Evolutionary conservation across 2,329 filamentous ascomycete species (phyloP), one percentile per base, ranked within the genome.

Genomic region (Scorias spongiosa): DNA sequence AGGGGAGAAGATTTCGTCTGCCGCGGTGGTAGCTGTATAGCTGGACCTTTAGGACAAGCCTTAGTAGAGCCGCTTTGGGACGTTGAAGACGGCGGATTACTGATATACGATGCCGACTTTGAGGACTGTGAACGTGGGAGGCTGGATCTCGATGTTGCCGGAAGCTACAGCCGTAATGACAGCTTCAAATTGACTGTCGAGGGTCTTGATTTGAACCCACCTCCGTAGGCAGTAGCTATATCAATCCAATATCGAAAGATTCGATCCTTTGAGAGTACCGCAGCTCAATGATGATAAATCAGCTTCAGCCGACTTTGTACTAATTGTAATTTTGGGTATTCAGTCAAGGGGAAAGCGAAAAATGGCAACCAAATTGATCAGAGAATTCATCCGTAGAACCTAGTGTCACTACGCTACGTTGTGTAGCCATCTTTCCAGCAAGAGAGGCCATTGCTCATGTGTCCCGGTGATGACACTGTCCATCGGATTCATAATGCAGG

Each of bases 61-160:
- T 63, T 94, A 1, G 77, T 77, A 1, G 86, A 83, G 0, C 88
- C 88, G 0, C 67, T 91, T 46, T 94, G 87, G 87, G 84, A 93
- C 46, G 63, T 68, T 39, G 80, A 88, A 43, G 66, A 80, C 44
- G 70, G 76, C 3, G 74, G 76, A 0, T 60, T 94, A 28, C 64
- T 87, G 42, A 74, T 75, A 29, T 71, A 76, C 1, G 84, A 91
- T 50, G 80, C 88, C 2, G 86, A 95, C 56, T 81, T 95, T 55
- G 83, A 93, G 40, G 86, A 94, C 51, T 94, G 88, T 54, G 75
- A 87, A 51, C 71, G 84, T 9, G 88, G 87, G 0, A 69, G 85
- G 42, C 60, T 94, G 50, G 87, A 94, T 60, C 61, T 94, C 40
- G 88, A 94, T 66, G 78, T 84, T 32, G 85, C 78, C 2, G 88